A percentile compares a stretch with the other conserved stretches of the same genome.
These are phyloP conservation scores for Bremia lactucae DNA, from an alignment of 352 stramenopile species.

Conservation along the genomic window DNA sequence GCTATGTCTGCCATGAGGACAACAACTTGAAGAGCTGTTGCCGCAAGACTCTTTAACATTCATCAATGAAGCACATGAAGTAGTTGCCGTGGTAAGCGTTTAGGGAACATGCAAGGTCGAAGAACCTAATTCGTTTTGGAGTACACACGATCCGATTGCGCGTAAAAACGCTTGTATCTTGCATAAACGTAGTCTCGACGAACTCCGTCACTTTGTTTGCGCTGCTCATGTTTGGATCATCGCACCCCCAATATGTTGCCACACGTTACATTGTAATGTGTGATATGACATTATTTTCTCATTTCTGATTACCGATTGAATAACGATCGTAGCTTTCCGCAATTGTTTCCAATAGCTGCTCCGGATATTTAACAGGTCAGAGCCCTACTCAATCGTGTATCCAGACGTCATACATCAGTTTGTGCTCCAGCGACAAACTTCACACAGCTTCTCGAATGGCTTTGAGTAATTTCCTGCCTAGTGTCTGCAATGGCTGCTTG, in stretches of 20 bases:
- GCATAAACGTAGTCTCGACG: constrained; percentile 11
- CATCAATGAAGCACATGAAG: constrained; percentile 29
- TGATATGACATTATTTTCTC: constrained; percentile 2
- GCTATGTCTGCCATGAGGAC: constrained; percentile 20
- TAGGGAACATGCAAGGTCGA: constrained; percentile 9
- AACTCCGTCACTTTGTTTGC: constrained; percentile 2
- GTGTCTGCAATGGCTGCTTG: constrained; percentile 21
- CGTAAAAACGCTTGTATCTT: constrained; percentile 22
- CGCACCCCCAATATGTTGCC: constrained; percentile 40
- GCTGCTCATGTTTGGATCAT: constrained; percentile 4
- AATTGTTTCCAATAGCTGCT: constrained; percentile 29
- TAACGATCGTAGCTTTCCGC: constrained; percentile 18
- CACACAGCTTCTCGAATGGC: constrained; percentile 35
- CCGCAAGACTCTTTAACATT: constrained; percentile 17
- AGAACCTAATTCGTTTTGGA: constrained; percentile 29
- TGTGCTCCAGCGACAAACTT: constrained; percentile 49
- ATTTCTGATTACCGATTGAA: constrained; percentile 10
- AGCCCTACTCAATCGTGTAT: constrained; percentile 7
- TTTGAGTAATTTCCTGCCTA: constrained; percentile 33
- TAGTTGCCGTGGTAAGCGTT: constrained; percentile 22
- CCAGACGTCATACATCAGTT: constrained; percentile 31
- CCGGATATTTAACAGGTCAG: constrained; percentile 22
- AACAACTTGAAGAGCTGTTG: constrained; percentile 29
- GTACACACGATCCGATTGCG: constrained; percentile 29
- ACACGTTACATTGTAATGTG: constrained; percentile 25